phyloP scores from a whole-genome alignment of 306 rosid genomes.

The Pyrus bretschneideri region DNA sequence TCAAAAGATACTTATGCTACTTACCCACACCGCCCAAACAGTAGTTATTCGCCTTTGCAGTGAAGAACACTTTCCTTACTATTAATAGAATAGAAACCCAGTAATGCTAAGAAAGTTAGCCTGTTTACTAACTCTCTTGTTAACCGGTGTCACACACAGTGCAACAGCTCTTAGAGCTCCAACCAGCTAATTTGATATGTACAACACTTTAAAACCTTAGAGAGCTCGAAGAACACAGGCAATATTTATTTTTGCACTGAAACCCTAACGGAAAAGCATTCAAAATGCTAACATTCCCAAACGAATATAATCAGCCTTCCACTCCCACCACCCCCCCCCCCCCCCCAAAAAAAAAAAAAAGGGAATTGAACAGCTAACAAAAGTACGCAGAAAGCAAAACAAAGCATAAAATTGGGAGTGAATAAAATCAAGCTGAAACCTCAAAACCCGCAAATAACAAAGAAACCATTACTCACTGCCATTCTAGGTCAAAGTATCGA shows the following conservation, averaged over 20 bases:
- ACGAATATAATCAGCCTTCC: conserved; percentile 8
- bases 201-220: neutral
- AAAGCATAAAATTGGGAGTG: conserved; percentile 1
- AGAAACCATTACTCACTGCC: conserved; percentile 4
- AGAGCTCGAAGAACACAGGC: neutral
- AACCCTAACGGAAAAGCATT: conserved; percentile 10
- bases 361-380: neutral
- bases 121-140: neutral
- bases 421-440: conserved; percentile 20
- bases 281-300: neutral
- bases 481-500: conserved; percentile 31
- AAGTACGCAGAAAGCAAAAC: neutral
- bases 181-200: neutral
- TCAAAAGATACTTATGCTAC: neutral
- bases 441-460: conserved; percentile 15
- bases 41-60: neutral
- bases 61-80: neutral
- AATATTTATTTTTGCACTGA: neutral
- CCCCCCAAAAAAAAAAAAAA: neutral
- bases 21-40: neutral
- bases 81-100: neutral
- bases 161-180: neutral
- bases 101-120: neutral
- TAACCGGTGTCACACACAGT: neutral
- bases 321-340: neutral